Percentiles rank a stretch among this genome's conserved stretches.
phyloP scores from a whole-genome alignment of 2,329 filamentous ascomycete species.

The Pestalotiopsis sp. region DNA sequence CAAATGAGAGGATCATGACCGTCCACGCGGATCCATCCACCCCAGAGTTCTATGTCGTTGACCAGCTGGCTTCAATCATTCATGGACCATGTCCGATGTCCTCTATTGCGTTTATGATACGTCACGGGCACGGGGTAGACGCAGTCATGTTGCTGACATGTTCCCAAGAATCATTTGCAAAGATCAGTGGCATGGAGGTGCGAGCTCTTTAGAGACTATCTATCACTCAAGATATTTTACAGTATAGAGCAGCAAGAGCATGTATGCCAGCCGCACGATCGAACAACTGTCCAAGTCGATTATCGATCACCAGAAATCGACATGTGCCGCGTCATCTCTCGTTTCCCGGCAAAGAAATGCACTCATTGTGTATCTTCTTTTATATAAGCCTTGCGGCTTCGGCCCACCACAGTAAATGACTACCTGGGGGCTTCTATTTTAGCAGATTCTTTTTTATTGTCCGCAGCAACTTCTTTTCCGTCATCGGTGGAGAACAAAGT shows the following conservation, averaged over 20 bases:
- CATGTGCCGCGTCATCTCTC: not conserved
- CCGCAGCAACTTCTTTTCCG: constrained; percentile 16
- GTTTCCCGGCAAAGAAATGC: not conserved
- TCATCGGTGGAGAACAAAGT: constrained; percentile 41
- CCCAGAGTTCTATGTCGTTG: not conserved
- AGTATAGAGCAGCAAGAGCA: too few relatives aligned
- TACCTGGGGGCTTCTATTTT: not conserved
- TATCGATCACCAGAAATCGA: not conserved
- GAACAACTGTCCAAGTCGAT: not conserved
- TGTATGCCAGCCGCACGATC: not conserved
- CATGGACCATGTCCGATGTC: not conserved
- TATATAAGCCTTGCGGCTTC: not conserved
- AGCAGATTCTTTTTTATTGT: not conserved
- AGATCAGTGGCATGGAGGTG: too few relatives aligned
- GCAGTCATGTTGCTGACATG: too few relatives aligned
- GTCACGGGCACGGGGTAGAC: too few relatives aligned
- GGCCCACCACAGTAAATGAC: not conserved
- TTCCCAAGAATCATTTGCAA: too few relatives aligned
- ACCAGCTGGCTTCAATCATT: not conserved
- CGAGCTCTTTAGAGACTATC: too few relatives aligned
- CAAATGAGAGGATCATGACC: not conserved
- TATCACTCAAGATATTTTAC: too few relatives aligned
- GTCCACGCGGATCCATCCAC: not conserved
- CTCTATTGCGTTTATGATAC: too few relatives aligned
- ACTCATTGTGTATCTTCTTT: not conserved